These are phyloP conservation scores for Fraxinus velutina DNA, from an alignment of 305 asterid species.

Conservation along the genomic window DNA sequence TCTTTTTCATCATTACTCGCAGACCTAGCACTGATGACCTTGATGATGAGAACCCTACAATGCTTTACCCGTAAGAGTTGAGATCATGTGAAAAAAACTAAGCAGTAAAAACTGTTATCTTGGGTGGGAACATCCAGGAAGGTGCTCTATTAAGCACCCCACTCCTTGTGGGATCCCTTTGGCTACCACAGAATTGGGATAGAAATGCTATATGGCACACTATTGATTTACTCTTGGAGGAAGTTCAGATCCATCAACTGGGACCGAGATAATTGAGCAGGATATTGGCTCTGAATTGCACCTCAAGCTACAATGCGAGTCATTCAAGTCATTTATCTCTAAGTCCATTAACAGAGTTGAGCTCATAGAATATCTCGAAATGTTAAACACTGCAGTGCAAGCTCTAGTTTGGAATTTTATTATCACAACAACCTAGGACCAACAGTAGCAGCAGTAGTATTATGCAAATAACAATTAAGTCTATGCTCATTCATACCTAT, in stretches of 20 bases:
- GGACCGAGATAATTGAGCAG: neutral
- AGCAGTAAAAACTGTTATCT: neutral
- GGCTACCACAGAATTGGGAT: neutral
- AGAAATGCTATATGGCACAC: neutral
- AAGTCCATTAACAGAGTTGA: neutral
- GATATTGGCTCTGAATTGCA: neutral
- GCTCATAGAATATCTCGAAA: neutral
- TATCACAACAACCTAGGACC: slow-evolving; percentile 4
- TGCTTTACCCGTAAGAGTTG: neutral
- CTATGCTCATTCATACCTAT: slow-evolving; percentile 47
- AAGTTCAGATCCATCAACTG: neutral
- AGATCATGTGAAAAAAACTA: neutral
- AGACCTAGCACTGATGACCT: neutral
- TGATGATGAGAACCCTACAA: neutral
- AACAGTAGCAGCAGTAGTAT: slow-evolving; percentile 14
- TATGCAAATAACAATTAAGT: neutral
- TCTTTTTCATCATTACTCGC: neutral
- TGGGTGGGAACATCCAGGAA: neutral
- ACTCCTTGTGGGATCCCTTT: neutral
- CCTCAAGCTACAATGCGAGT: neutral
- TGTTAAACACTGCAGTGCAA: neutral
- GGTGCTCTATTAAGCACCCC: neutral
- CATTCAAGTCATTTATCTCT: neutral
- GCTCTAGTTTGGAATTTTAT: neutral
- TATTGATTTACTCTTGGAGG: neutral